These are phyloP conservation scores for Chalara sp. DNA, from an alignment of 2,329 filamentous ascomycete species.

Conservation along the genomic window DNA sequence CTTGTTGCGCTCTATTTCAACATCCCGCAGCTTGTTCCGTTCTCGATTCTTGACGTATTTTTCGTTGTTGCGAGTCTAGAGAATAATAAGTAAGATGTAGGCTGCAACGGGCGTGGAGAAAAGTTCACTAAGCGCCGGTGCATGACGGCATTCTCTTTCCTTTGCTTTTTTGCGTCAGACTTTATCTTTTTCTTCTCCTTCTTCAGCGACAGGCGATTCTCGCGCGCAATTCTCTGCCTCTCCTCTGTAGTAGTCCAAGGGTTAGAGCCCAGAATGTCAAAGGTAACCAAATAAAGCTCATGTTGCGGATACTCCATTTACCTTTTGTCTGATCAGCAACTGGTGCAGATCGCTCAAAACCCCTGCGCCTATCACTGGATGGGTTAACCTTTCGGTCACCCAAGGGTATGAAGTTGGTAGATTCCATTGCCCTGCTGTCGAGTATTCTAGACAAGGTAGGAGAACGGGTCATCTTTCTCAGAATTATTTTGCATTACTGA, in stretches of 20 bases:
- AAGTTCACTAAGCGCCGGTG: slow-evolving; percentile 16
- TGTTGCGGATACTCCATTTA: background rate
- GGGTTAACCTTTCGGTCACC: background rate
- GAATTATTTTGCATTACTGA: no score
- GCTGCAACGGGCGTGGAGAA: no score
- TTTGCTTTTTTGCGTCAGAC: slow-evolving; percentile 19
- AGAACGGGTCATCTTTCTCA: no score
- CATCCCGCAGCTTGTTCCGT: slow-evolving; percentile 24
- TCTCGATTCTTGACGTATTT: slow-evolving; percentile 30
- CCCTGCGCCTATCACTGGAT: background rate
- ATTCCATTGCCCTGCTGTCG: background rate
- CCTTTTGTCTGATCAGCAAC: slow-evolving; percentile 8
- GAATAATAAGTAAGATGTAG: background rate
- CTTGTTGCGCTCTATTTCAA: slow-evolving; percentile 25
- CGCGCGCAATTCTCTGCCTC: slow-evolving; percentile 15
- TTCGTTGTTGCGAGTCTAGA: slow-evolving; percentile 26
- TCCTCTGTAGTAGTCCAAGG: slow-evolving; percentile 12
- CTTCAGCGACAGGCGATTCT: slow-evolving; percentile 14
- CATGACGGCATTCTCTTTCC: slow-evolving; percentile 19
- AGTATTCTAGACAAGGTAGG: no score
- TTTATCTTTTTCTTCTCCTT: slow-evolving; percentile 23
- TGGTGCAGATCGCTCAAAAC: background rate
- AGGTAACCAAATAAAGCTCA: background rate
- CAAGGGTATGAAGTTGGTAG: slow-evolving; percentile 11
- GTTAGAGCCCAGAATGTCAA: background rate